Base-by-base conservation (phyloP, 2,329 filamentous ascomycete species). In the Phaeophleospora eucalypticola region DNA sequence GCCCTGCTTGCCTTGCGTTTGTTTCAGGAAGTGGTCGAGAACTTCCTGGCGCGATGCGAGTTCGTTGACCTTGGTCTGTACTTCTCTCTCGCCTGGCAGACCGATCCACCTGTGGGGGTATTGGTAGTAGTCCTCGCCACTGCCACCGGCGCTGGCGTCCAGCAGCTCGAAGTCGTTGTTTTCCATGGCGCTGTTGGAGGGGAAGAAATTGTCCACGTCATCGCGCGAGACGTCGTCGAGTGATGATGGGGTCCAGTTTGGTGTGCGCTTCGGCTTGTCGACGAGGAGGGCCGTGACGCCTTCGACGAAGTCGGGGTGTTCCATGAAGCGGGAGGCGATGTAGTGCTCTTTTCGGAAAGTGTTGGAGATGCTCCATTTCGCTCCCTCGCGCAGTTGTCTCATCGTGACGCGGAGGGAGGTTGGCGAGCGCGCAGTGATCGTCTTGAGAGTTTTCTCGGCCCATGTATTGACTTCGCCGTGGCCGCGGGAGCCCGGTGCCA, bases 271-370 rank as follows among this genome's bases (percentile, higher is more conserved):
- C 36, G 78, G 77, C 70, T 89, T 89, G 62, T 81, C 77, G 59
- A 93, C 79, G 34, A 98, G 77, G 40, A 85, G 79, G 18, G 89
- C 84, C 42, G 81, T 81, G n/a, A 98, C 91, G 44, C 93, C 93
- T 70, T 95, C 88, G 36, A 83, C 83, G 63, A 98, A 98, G 69
- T 98, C 93, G 3, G 81, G 86, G 66, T 93, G 85, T 46, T 78
- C 77, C 91, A 98, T 97, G 74, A 98, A 97, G 54, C 82, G 80
- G 48, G 78, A 74, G 2, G 91, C 89, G 49, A 98, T 89, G 63
- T 85, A 78, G 69, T 93, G 80, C 73, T 98, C 93, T 53, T 82
- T 82, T 64, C 83, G 76, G 76, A 97, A 98, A 1, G 91, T 83
- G 69, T 95, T 80, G 14, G 79, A 73, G 60, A 98, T 95, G 54